phyloP scores from a whole-genome alignment of 2,329 filamentous ascomycete species.

The Diaporthe batatas region DNA sequence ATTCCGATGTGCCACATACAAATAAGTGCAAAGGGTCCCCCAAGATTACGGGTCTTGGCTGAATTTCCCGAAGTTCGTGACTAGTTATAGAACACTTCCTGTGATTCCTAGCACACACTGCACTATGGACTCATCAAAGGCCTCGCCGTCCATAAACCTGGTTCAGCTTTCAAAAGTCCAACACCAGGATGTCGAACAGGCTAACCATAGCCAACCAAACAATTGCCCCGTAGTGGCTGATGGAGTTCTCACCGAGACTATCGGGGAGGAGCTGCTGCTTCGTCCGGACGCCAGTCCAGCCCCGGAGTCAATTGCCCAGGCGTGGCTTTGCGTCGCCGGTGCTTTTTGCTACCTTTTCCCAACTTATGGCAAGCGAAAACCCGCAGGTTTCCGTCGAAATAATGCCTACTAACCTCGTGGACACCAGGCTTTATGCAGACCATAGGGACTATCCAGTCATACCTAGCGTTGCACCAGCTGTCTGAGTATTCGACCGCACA shows the following conservation, averaged over 20 bases:
- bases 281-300: not conserved
- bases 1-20: not conserved
- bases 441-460: constrained; percentile 63
- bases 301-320: constrained; percentile 11
- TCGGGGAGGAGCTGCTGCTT: not conserved
- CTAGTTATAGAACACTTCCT: not conserved
- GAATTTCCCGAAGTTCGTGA: too few relatives aligned
- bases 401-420: not conserved
- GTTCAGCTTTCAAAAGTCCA: not conserved
- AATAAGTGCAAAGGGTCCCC: not conserved
- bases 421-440: constrained; percentile 59
- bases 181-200: not conserved
- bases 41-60: not conserved
- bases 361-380: constrained; percentile 36
- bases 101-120: not conserved
- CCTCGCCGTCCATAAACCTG: constrained; percentile 13
- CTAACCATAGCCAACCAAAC: not conserved
- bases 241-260: not conserved
- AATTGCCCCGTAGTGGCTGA: not conserved
- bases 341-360: constrained; percentile 40
- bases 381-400: not conserved
- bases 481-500: constrained; percentile 56
- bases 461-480: constrained; percentile 60
- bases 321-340: constrained; percentile 40
- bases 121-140: constrained; percentile 16